Evolutionary conservation across 768 basidiomycete species (phyloP).

Genomic region (Kwoniella dejecticola): DNA sequence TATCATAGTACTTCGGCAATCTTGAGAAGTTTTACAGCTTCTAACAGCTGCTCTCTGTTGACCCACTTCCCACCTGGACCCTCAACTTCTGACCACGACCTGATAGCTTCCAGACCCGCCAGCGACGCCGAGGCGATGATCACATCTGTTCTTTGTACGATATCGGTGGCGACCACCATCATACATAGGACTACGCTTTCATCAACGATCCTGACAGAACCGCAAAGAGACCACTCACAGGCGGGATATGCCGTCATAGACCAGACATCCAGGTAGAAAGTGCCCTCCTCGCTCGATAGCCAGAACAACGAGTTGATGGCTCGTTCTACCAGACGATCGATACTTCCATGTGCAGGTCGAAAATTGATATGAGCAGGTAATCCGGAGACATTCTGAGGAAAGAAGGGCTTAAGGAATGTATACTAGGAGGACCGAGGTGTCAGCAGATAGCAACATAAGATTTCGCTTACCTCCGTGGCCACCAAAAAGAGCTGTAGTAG

Average conservation of each 20-base stretch:
- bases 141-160: neutral
- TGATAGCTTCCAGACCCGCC: neutral
- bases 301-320: neutral
- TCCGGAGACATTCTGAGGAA: neutral
- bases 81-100: neutral
- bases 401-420: neutral
- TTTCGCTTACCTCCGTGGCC: neutral
- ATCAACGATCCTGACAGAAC: neutral
- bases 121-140: neutral
- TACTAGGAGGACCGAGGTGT: neutral
- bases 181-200: conserved; percentile 1
- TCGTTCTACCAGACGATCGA: conserved; percentile 3
- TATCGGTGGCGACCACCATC: neutral
- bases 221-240: neutral
- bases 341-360: conserved; percentile 1
- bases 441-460: too few relatives aligned
- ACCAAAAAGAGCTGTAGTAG: neutral
- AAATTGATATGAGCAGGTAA: conserved; percentile 5
- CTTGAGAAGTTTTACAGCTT: neutral
- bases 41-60: neutral
- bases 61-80: conserved; percentile 3
- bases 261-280: conserved; percentile 3
- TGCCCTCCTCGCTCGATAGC: conserved; percentile 1
- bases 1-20: neutral
- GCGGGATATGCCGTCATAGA: conserved; percentile 6